Percentiles rank a stretch among this genome's conserved stretches.
These are phyloP conservation scores for Calonectria multiphialidica DNA, from an alignment of 2,329 filamentous ascomycete species.

Conservation along the genomic window DNA sequence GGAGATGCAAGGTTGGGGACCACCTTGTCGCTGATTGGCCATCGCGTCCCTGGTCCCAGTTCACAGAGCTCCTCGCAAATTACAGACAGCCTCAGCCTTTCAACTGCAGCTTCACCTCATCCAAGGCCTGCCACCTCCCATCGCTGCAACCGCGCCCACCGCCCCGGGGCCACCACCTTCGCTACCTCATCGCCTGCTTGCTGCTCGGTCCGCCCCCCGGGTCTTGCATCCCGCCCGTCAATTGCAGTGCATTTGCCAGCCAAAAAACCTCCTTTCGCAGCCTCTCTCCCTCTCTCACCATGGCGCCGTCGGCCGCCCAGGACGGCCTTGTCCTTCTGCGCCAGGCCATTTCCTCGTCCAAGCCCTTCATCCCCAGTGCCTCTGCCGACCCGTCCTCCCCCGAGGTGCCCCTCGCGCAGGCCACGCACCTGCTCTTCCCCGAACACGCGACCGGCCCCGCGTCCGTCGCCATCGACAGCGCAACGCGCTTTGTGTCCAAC, in stretches of 20 bases:
- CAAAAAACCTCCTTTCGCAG: neutral
- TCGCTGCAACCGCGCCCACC: neutral
- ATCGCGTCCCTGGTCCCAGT: constrained; percentile 9
- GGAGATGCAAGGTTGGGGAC: neutral
- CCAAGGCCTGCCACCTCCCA: constrained; percentile 9
- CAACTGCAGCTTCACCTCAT: constrained; percentile 33
- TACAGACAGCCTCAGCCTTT: constrained; percentile 41
- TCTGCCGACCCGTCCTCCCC: constrained; percentile 73
- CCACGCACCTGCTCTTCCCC: constrained; percentile 83
- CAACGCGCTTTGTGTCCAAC: constrained; percentile 90
- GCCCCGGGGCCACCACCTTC: neutral
- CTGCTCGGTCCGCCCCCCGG: neutral
- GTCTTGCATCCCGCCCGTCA: neutral
- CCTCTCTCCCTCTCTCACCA: constrained; percentile 59
- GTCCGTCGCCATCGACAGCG: constrained; percentile 75
- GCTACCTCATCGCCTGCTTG: neutral
- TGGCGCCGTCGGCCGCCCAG: constrained; percentile 69
- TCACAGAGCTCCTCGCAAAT: constrained; percentile 36
- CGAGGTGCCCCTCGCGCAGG: constrained; percentile 76
- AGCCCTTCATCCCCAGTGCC: constrained; percentile 79
- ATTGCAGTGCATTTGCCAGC: neutral
- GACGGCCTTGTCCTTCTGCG: constrained; percentile 89
- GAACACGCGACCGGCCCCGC: constrained; percentile 63
- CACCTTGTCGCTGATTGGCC: constrained; percentile 34
- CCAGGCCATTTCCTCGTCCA: constrained; percentile 80